phyloP scores from a whole-genome alignment of 306 rosid genomes.

The Sphenostylis stenocarpa region DNA sequence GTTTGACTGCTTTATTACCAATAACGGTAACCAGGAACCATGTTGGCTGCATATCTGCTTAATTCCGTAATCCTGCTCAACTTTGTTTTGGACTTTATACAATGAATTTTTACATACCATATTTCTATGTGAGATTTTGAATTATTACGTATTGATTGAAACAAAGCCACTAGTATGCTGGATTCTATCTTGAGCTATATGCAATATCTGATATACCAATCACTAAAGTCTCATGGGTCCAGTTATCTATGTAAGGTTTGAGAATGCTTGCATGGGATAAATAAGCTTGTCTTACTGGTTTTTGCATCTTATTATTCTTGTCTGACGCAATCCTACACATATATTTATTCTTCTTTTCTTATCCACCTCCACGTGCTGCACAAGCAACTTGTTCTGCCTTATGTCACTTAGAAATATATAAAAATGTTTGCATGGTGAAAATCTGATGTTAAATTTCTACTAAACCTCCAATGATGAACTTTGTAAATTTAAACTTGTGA shows the following conservation, averaged over 20 bases:
- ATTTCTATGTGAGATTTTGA: not conserved
- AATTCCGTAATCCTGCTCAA: not conserved
- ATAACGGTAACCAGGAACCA: not conserved
- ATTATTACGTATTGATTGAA: not conserved
- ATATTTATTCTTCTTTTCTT: conserved; percentile 19
- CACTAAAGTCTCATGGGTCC: not conserved
- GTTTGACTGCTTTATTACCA: not conserved
- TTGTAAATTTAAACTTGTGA: not conserved
- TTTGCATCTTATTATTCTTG: conserved; percentile 8
- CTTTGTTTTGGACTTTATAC: not conserved
- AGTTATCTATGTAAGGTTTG: not conserved
- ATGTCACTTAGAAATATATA: not conserved
- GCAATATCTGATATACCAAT: not conserved
- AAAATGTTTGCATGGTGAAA: not conserved
- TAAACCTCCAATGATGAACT: not conserved
- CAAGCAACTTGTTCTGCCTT: not conserved
- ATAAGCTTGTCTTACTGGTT: conserved; percentile 19
- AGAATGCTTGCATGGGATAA: conserved; percentile 10
- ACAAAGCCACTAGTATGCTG: not conserved
- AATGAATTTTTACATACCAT: not conserved
- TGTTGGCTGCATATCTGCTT: not conserved
- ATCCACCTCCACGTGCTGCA: not conserved
- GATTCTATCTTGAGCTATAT: not conserved
- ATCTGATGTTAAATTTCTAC: not conserved
- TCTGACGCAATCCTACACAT: not conserved